Base-by-base conservation (phyloP, 768 basidiomycete species). In the Neoboletus magnificus region DNA sequence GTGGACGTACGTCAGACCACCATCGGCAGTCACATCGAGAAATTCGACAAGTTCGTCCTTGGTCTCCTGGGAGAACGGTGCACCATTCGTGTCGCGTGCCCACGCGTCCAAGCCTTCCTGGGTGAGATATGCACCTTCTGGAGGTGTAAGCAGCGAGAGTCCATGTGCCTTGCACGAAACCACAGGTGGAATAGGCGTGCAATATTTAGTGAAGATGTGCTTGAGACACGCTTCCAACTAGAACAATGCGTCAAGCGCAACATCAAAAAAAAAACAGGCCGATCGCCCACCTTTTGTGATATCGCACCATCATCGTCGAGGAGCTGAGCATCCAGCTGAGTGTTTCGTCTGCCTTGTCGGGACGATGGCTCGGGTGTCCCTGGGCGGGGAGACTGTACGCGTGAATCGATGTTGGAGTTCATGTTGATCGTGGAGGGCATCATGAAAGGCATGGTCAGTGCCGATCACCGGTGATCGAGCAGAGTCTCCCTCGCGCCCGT, bases 41-140 rank as follows among this genome's bases (percentile, higher is more conserved):
- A 85, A 88, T 60, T 89, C 85, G 48, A 82, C 70, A 27, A 91
- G 77, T 66, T 93, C 91, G 40, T 87, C 82, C 69, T 89, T 91
- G 18, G 87, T 85, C 62, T 86, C 89, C 49, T 83, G 76, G 5
- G 85, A 79, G 57, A 92, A 89, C n/a, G 86, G 83, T 37, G 79
- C 77, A n/a, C 90, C 91, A 57, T 93, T 93, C 11, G 91, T 93
- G 54, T 89, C 91, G 25, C 71, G 72, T 13, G 90, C 89, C 85
- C 87, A 93, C 41, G 76, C 76, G 68, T 91, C 89, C 48, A 92
- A 70, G 9, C 82, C 89, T 54, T 82, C 74, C 1, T 77, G 69
- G 8, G 80, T 75, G 18, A 91, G 74, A 67, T 74, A 85, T 42
- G 89, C 84, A 60, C 79, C 74, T 5, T 77, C 71, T 15, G 74